Percentiles rank a stretch among this genome's conserved stretches.
phyloP scores from a whole-genome alignment of 1,139 yeast genomes.

The Nakaseomyces nivariensis region DNA sequence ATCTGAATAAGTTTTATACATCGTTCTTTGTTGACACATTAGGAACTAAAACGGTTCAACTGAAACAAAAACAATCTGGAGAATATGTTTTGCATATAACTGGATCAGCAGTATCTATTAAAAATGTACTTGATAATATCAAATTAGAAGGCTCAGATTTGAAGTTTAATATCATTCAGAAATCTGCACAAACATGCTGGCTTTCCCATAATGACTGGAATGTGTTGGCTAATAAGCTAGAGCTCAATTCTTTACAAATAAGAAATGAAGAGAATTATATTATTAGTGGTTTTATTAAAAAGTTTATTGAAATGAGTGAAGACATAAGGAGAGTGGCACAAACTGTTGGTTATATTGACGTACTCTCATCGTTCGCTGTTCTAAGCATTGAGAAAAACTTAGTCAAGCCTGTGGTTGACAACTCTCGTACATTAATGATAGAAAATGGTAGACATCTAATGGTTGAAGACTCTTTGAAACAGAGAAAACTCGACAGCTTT shows the following conservation, averaged over 20 bases:
- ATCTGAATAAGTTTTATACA: constrained; percentile 16
- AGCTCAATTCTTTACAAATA: constrained; percentile 19
- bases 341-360: constrained; percentile 60
- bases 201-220: constrained; percentile 30
- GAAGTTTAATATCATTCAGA: constrained; percentile 15
- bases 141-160: constrained; percentile 6
- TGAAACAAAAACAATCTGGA: constrained; percentile 20
- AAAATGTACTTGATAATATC: constrained; percentile 11
- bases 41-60: constrained; percentile 17
- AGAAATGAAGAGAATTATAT: constrained; percentile 27
- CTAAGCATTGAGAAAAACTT: constrained; percentile 57
- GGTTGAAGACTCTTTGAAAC: constrained; percentile 64
- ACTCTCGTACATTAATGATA: constrained; percentile 38
- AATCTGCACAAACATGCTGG: constrained; percentile 30
- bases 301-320: constrained; percentile 25
- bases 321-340: constrained; percentile 26
- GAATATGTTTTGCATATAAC: constrained; percentile 23
- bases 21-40: constrained; percentile 11
- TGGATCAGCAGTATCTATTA: constrained; percentile 15
- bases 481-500: constrained; percentile 37
- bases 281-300: constrained; percentile 21
- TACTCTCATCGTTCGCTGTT: constrained; percentile 59
- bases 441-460: constrained; percentile 73
- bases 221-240: constrained; percentile 28
- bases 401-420: constrained; percentile 54